Evolutionary conservation across 768 basidiomycete species (phyloP).

Genomic region (Cystofilobasidium ferigula): DNA sequence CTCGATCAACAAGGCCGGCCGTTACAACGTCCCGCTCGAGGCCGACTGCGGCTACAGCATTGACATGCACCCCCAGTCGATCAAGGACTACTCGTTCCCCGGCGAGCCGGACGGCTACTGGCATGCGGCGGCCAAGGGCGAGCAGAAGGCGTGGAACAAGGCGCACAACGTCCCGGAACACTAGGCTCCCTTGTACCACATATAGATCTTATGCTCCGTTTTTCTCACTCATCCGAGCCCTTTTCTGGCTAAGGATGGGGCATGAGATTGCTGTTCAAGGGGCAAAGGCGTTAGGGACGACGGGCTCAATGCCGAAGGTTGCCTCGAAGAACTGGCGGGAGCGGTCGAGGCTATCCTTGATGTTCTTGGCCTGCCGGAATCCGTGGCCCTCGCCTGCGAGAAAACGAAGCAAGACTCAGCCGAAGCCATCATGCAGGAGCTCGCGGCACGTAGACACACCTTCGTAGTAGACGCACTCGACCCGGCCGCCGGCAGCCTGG

Average conservation of each 20-base stretch:
- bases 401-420: background rate
- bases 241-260: too few species aligned
- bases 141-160: constrained; percentile 26
- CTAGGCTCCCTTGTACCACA: too few species aligned
- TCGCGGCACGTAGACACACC: constrained; percentile 43
- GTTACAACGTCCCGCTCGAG: constrained; percentile 75
- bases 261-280: too few species aligned
- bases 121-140: constrained; percentile 38
- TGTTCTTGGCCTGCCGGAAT: constrained; percentile 42
- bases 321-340: background rate
- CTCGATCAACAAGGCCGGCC: constrained; percentile 69
- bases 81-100: constrained; percentile 70
- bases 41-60: constrained; percentile 78
- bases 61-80: constrained; percentile 72
- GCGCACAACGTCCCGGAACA: constrained; percentile 15
- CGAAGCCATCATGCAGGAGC: background rate
- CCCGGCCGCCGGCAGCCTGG: constrained; percentile 44
- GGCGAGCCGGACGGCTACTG: constrained; percentile 58
- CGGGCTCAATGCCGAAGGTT: constrained; percentile 4
- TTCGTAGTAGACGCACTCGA: constrained; percentile 52
- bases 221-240: too few species aligned
- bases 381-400: constrained; percentile 24
- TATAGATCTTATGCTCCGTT: too few species aligned
- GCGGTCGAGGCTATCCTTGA: constrained; percentile 45
- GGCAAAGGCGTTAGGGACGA: too few species aligned